Evolutionary conservation across 441 rosid genomes (phyloP).

Genomic region (Capsella rubella): DNA sequence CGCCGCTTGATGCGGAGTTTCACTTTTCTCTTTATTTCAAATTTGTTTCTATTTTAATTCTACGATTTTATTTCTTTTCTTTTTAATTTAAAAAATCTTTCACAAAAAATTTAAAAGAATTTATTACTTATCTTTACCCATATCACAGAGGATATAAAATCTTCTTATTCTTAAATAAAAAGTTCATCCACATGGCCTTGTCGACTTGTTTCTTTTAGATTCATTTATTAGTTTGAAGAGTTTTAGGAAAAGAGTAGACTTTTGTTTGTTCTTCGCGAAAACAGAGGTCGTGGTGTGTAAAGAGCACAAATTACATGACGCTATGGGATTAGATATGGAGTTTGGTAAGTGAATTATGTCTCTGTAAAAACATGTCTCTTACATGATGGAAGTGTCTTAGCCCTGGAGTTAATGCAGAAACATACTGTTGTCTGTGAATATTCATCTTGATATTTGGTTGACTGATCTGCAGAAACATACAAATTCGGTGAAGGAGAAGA

Average conservation of each 20-base stretch:
- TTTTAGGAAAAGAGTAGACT: background rate
- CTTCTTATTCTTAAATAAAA: no score
- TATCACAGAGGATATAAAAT: background rate
- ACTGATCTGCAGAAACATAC: no score
- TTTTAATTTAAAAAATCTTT: background rate
- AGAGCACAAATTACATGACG: no score
- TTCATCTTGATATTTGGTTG: no score
- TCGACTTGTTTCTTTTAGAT: background rate
- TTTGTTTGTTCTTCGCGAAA: background rate
- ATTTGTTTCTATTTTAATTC: conserved; percentile 37
- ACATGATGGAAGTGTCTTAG: no score
- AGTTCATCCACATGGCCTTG: background rate
- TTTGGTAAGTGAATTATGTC: no score
- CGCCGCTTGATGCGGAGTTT: conserved; percentile 36
- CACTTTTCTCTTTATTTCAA: conserved; percentile 19
- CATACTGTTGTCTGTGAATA: no score
- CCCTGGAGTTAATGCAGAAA: no score
- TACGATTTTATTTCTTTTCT: background rate
- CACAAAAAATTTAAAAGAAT: background rate
- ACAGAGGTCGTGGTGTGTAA: background rate
- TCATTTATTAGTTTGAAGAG: background rate
- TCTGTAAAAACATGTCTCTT: no score
- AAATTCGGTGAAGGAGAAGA: no score
- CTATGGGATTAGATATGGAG: no score
- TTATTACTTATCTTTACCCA: background rate